These are phyloP conservation scores for Myrica gale DNA, from an alignment of 306 rosid genomes.

Conservation along the genomic window DNA sequence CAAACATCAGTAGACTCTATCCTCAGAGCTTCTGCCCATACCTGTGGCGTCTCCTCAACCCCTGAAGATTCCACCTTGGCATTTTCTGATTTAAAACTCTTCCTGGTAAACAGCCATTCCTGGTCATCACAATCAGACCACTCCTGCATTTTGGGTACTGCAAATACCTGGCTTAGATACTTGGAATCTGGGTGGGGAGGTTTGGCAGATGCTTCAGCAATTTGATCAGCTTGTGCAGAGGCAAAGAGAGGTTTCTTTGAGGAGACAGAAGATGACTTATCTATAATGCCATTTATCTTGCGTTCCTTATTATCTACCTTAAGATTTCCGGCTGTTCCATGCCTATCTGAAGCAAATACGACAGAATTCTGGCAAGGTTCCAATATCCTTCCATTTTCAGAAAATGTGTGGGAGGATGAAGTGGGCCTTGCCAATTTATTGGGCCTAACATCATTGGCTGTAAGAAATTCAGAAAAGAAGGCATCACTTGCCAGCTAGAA, in stretches of 20 bases:
- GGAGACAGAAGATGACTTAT: slow-evolving; percentile 39
- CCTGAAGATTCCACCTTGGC: slow-evolving; percentile 35
- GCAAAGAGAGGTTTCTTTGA: slow-evolving; percentile 36
- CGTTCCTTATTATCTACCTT: slow-evolving; percentile 51
- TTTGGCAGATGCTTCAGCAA: slow-evolving; percentile 41
- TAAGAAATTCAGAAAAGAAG: slow-evolving; percentile 42
- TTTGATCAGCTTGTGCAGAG: slow-evolving; percentile 35
- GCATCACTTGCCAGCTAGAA: slow-evolving; percentile 36
- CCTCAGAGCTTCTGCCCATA: slow-evolving; percentile 85
- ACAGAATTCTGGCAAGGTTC: slow-evolving; percentile 55
- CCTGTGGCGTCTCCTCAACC: slow-evolving; percentile 46
- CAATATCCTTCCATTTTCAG: slow-evolving; percentile 68
- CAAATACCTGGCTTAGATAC: slow-evolving; percentile 56
- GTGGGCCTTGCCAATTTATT: slow-evolving; percentile 56
- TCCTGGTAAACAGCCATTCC: slow-evolving; percentile 70
- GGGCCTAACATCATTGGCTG: slow-evolving; percentile 76
- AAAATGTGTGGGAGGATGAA: slow-evolving; percentile 43
- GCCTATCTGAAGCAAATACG: slow-evolving; percentile 43
- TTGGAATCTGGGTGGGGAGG: slow-evolving; percentile 78
- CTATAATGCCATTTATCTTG: slow-evolving; percentile 62
- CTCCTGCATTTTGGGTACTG: slow-evolving; percentile 61
- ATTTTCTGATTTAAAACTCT: slow-evolving; percentile 39
- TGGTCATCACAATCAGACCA: slow-evolving; percentile 54
- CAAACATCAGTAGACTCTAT: slow-evolving; percentile 58
- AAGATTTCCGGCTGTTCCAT: slow-evolving; percentile 35